These are phyloP conservation scores for Aristolochia californica DNA, from an alignment of 164 flowering plant species.

Conservation along the genomic window DNA sequence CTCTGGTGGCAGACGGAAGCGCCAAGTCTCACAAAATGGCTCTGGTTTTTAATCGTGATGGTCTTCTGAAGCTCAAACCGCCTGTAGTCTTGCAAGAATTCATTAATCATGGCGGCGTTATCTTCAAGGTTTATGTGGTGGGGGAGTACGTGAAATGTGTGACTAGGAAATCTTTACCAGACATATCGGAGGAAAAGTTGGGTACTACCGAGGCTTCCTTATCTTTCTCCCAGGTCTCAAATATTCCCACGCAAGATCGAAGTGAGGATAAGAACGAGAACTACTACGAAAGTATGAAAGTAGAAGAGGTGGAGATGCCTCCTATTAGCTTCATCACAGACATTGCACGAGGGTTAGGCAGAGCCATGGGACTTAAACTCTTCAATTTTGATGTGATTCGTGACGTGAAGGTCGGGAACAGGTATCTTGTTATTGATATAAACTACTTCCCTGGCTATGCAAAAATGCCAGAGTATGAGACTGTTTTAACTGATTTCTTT, in stretches of 20 bases:
- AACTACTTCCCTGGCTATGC: conserved; percentile 89
- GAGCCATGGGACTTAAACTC: conserved; percentile 37
- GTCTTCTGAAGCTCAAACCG: conserved; percentile 41
- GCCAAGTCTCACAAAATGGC: conserved; percentile 81
- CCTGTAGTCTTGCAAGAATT: conserved; percentile 79
- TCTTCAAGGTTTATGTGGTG: conserved; percentile 79
- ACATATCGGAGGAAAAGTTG: conserved; percentile 56
- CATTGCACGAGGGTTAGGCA: conserved; percentile 48
- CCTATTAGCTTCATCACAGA: conserved; percentile 42
- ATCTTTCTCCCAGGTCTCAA: conserved; percentile 72
- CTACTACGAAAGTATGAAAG: conserved; percentile 34
- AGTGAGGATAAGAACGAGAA: conserved; percentile 15
- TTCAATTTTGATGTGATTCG: conserved; percentile 85
- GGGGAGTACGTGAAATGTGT: conserved; percentile 65
- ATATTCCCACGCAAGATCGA: conserved; percentile 28
- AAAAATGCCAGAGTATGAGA: conserved; percentile 72
- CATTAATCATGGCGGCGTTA: conserved; percentile 83
- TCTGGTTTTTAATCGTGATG: conserved; percentile 44
- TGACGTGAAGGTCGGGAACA: conserved; percentile 49
- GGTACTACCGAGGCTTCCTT: conserved; percentile 31
- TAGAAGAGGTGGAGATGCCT: conserved; percentile 61
- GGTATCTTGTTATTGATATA: conserved; percentile 69
- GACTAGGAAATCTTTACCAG: conserved; percentile 69
- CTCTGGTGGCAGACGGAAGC: conserved; percentile 74
- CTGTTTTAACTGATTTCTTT: conserved; percentile 67